A percentile compares a stretch with the other conserved stretches of the same genome.
phyloP scores from a whole-genome alignment of 2,329 filamentous ascomycete genomes.

The Epichloe brachyelytri region DNA sequence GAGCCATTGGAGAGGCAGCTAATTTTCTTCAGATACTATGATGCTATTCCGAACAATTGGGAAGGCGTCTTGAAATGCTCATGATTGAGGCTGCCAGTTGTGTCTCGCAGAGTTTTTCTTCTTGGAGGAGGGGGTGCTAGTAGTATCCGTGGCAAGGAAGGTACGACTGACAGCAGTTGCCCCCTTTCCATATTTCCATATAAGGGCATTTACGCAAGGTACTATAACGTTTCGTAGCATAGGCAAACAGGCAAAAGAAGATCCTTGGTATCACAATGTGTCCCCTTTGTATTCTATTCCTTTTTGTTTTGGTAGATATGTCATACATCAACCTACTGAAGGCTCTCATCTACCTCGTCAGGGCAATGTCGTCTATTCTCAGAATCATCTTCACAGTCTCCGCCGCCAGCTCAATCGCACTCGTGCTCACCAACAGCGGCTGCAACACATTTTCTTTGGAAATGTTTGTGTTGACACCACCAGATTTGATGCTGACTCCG shows the following conservation, averaged over 20 bases:
- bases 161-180: not conserved
- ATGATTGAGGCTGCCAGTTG: too few species aligned
- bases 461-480: slow-evolving; percentile 94
- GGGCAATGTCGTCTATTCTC: slow-evolving; percentile 53
- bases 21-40: not conserved
- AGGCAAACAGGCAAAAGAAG: not conserved
- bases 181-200: not conserved
- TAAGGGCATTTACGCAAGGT: not conserved
- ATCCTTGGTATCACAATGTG: slow-evolving; percentile 5
- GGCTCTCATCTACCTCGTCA: slow-evolving; percentile 35
- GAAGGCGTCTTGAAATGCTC: not conserved
- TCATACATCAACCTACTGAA: slow-evolving; percentile 22
- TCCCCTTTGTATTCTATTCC: slow-evolving; percentile 7
- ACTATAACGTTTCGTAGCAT: not conserved
- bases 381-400: slow-evolving; percentile 96
- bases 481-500: slow-evolving; percentile 94
- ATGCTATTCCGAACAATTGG: not conserved
- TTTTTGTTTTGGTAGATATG: slow-evolving; percentile 15
- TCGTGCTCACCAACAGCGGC: slow-evolving; percentile 90
- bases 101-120: too few species aligned
- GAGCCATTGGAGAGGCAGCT: slow-evolving; percentile 3
- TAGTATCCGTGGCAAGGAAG: not conserved
- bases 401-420: slow-evolving; percentile 88
- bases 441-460: slow-evolving; percentile 94
- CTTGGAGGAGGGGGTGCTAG: not conserved